phyloP scores from a whole-genome alignment of 345 rosid species.

The Gynandropsis gynandra region DNA sequence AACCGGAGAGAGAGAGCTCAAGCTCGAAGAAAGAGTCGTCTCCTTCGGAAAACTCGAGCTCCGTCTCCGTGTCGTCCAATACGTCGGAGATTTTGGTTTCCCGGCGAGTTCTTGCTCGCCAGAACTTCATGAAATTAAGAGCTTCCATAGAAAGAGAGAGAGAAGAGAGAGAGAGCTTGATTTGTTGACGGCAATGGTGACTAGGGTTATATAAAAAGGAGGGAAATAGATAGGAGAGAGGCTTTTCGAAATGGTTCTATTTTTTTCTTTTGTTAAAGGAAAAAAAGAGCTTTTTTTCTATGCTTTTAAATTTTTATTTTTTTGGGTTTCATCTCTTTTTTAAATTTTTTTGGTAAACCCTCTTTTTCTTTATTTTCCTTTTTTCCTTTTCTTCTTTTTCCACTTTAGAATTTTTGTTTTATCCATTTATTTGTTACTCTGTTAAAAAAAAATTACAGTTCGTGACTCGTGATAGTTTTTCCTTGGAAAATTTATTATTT shows the following conservation, averaged over 20 bases:
- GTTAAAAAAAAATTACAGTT: too few species aligned
- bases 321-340: too few species aligned
- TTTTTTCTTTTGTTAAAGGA: conserved; percentile 13
- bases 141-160: conserved; percentile 46
- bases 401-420: too few species aligned
- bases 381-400: too few species aligned
- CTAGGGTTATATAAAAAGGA: conserved; percentile 18
- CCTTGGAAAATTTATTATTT: conserved; percentile 5
- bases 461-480: too few species aligned
- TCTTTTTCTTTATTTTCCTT: too few species aligned
- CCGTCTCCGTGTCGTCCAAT: conserved; percentile 24
- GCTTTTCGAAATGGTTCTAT: conserved; percentile 45
- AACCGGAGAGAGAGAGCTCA: conserved; percentile 55
- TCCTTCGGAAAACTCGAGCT: conserved; percentile 49
- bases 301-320: conserved; percentile 10
- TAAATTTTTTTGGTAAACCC: too few species aligned
- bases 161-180: conserved; percentile 12
- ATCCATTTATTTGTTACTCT: too few species aligned
- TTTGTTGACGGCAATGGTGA: conserved; percentile 24
- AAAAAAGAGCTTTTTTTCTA: not conserved
- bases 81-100: conserved; percentile 27
- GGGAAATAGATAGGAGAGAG: conserved; percentile 18
- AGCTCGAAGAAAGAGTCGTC: conserved; percentile 90
- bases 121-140: conserved; percentile 51
- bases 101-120: conserved; percentile 35